These are phyloP conservation scores for Colletotrichum spinosum DNA, from an alignment of 2,329 filamentous ascomycete species.

Conservation along the genomic window DNA sequence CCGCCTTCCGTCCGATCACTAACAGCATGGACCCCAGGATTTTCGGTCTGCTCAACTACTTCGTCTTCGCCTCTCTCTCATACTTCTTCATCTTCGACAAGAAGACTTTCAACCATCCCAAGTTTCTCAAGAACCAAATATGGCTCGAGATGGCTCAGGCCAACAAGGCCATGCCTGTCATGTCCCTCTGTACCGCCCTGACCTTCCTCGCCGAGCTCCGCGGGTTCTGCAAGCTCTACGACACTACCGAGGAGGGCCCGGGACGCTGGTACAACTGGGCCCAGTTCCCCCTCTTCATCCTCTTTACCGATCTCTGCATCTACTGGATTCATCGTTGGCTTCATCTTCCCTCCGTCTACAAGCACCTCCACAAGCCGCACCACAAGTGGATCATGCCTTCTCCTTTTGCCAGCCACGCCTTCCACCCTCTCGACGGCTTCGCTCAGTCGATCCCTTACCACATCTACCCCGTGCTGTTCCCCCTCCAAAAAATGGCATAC, in stretches of 20 bases:
- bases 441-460: constrained; percentile 92
- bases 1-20: constrained; percentile 12
- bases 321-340: constrained; percentile 92
- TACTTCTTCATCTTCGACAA: constrained; percentile 95
- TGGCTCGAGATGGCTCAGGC: constrained; percentile 86
- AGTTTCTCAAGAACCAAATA: constrained; percentile 95
- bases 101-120: constrained; percentile 86
- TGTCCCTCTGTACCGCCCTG: constrained; percentile 84
- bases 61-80: constrained; percentile 83
- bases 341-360: constrained; percentile 86
- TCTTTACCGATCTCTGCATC: constrained; percentile 90
- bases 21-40: constrained; percentile 66
- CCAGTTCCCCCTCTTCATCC: constrained; percentile 89
- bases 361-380: constrained; percentile 92
- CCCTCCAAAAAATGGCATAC: constrained; percentile 90
- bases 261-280: constrained; percentile 81
- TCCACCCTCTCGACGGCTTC: constrained; percentile 94
- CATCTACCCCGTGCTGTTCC: constrained; percentile 91
- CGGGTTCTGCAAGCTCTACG: constrained; percentile 89
- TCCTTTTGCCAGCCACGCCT: constrained; percentile 91
- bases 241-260: constrained; percentile 79
- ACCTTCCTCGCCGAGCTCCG: constrained; percentile 87
- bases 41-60: constrained; percentile 88
- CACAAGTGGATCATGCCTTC: constrained; percentile 99
- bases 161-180: constrained; percentile 79